These are phyloP conservation scores for Diaporthe australafricana DNA, from an alignment of 2,329 filamentous ascomycete genomes.

Conservation along the genomic window DNA sequence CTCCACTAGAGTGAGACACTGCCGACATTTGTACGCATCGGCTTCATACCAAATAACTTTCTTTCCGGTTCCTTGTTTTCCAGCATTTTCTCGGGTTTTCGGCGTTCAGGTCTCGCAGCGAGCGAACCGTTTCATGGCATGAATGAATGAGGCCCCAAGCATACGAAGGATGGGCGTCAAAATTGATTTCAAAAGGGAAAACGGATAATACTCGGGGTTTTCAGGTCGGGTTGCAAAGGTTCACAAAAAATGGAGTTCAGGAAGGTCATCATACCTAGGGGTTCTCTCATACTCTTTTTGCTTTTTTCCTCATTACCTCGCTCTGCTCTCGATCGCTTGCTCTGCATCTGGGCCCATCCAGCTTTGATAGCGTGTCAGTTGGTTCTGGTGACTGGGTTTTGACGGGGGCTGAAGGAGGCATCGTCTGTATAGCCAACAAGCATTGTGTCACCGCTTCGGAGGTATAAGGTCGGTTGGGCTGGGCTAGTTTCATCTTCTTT, in stretches of 20 bases:
- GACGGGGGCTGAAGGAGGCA: background rate
- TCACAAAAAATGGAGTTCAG: conserved; percentile 32
- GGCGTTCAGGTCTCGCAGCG: conserved; percentile 35
- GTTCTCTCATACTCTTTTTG: background rate
- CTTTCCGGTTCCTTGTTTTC: conserved; percentile 22
- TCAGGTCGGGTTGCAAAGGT: conserved; percentile 18
- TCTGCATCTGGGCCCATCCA: conserved; percentile 32
- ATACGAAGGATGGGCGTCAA: conserved; percentile 37
- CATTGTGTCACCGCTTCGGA: conserved; percentile 28
- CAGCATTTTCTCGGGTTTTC: conserved; percentile 18
- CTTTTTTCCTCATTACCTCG: conserved; percentile 13
- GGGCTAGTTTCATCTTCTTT: background rate
- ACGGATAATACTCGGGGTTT: conserved; percentile 21
- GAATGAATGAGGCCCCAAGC: conserved; percentile 36
- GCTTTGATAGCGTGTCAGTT: conserved; percentile 33
- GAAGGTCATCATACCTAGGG: conserved; percentile 35
- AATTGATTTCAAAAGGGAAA: conserved; percentile 30
- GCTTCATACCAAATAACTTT: background rate
- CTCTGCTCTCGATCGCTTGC: conserved; percentile 19
- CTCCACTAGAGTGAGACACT: background rate
- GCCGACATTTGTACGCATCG: background rate
- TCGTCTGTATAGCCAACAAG: conserved; percentile 20
- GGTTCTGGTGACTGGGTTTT: conserved; percentile 22
- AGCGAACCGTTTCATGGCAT: conserved; percentile 31
- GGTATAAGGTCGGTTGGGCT: conserved; percentile 18